Percentiles rank a stretch among this genome's conserved stretches.
Evolutionary conservation across 202 grass and related monocot species (phyloP).

Genomic region (Panicum virgatum): DNA sequence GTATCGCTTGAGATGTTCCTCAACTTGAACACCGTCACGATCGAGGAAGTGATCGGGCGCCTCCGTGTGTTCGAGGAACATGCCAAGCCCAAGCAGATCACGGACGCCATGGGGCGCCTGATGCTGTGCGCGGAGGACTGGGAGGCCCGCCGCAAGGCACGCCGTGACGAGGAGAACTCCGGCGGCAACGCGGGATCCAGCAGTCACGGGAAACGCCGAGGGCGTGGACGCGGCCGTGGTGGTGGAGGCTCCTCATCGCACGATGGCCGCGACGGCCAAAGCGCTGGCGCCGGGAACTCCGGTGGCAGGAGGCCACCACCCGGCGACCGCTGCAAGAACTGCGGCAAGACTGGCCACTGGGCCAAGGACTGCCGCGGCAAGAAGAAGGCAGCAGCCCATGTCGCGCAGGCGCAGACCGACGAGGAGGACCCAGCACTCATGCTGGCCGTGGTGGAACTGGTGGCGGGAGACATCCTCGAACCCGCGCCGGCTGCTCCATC

Average conservation of each 20-base stretch:
- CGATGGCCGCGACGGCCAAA: not conserved
- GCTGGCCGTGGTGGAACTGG: too few relatives aligned
- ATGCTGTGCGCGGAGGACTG: too few relatives aligned
- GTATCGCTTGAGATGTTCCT: not conserved
- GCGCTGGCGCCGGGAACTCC: not conserved
- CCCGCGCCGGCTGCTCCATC: too few relatives aligned
- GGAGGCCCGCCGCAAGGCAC: too few relatives aligned
- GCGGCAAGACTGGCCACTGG: not conserved
- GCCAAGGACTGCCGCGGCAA: not conserved
- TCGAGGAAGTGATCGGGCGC: not conserved
- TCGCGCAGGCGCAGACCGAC: not conserved
- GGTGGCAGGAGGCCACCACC: not conserved
- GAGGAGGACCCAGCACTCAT: too few relatives aligned
- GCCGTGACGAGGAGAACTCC: too few relatives aligned
- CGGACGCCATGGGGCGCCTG: too few relatives aligned
- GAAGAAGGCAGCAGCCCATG: not conserved
- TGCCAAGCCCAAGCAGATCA: not conserved
- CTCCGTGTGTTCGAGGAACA: not conserved
- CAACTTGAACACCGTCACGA: not conserved
- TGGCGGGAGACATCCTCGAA: too few relatives aligned
- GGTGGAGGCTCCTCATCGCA: too few relatives aligned
- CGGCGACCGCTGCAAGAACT: not conserved
- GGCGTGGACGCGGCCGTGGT: not conserved
- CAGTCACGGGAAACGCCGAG: not conserved
- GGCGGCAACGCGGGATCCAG: not conserved